Evolutionary conservation across 257 asterid genomes (phyloP), one percentile per base, ranked within the genome.

Genomic region (Solanum appendiculatum): DNA sequence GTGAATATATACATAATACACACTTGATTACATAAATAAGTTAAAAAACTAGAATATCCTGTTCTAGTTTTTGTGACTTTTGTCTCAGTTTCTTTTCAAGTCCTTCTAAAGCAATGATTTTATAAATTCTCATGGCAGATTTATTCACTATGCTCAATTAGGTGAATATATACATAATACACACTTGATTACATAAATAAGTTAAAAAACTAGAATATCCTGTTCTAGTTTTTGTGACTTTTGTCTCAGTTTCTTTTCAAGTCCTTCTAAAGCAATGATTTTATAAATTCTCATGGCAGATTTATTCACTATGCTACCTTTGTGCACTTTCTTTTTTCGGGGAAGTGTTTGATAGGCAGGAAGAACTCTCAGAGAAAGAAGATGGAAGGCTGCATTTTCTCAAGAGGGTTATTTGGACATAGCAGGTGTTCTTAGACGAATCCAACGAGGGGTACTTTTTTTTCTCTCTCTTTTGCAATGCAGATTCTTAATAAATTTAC

Each of bases 351-450:
- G 82, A 88, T 89, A 96, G 99, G 97, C 91, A 18, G 99, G 99
- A 44, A 96, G 92, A 90, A 94, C 98, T 89, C 90, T 96, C 82
- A 92, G 99, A 89, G 93, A 94, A 51, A 96, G 98, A 92, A 95
- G 98, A 91, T 96, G 99, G 99, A 93, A 94, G 86, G 98, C 95
- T 2, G 98, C 99, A 88, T 93, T 96, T 91, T 69, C 95, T 85
- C 86, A 44, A 74, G 98, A 95, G 89, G 99, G 99, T 54, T 94
- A 87, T 86, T 88, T 96, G 92, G 98, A 96, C 87, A 93, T 96
- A 86, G 98, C 98, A 44, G 98, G 95, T 73, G 98, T 96, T 86
- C 98, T 96, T 69, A 92, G 98, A 91, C 94, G 99, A 92, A 96
- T 96, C 89, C 98, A 96, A 88, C 93, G 93, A 92, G 99, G 99